Evolutionary conservation across 495 filamentous ascomycete genomes (phyloP), one percentile per base, ranked within the genome.

Genomic region (Bathelium albidoporum): DNA sequence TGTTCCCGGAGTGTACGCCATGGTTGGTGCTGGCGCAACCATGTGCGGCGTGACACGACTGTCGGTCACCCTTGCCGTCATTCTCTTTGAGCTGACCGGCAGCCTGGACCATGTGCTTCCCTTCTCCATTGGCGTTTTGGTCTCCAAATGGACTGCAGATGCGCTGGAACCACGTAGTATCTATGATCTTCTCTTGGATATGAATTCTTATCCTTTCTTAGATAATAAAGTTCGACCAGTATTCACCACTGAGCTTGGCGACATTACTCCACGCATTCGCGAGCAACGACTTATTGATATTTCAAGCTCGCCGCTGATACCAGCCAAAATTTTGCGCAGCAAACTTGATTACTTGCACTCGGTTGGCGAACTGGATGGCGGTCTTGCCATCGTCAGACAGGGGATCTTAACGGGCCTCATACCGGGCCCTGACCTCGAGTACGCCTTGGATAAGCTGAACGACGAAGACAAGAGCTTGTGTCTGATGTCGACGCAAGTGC

Each of bases 21-120:
- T 98, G 69, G 89, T 96, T 61, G 95, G 92, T 29, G 94, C 94
- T 58, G 94, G 94, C 22, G 90, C 91, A 16, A 96, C 93, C 14
- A 98, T 98, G 94, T 97, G 94, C 68, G 94, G 94, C 59, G 94
- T 97, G 7, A 98, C 94, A 14, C 82, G 94, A 32, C 75, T 98
- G 32, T 97, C 94, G 0, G 91, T 98, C 12, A 97, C 94, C 1
- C 82, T 98, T 0, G 90, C 91, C 14, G 90, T 98, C 68, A 97
- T 98, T 66, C 80, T 97, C 0, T 97, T 98, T 70, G 94, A 98
- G 72, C 76, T 98, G 58, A 98, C 94, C 0, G 94, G 94, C 62
- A 95, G 89, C 75, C 74, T 98, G 24, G 87, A 97, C 69, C 94
- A 97, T 67, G 94, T 98, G 29, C 80, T 98, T 0, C 94, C 94